A percentile compares a stretch with the other conserved stretches of the same genome.
Evolutionary conservation across 2,329 filamentous ascomycete genomes (phyloP).

Genomic region (Purpureocillium takamizusanense): DNA sequence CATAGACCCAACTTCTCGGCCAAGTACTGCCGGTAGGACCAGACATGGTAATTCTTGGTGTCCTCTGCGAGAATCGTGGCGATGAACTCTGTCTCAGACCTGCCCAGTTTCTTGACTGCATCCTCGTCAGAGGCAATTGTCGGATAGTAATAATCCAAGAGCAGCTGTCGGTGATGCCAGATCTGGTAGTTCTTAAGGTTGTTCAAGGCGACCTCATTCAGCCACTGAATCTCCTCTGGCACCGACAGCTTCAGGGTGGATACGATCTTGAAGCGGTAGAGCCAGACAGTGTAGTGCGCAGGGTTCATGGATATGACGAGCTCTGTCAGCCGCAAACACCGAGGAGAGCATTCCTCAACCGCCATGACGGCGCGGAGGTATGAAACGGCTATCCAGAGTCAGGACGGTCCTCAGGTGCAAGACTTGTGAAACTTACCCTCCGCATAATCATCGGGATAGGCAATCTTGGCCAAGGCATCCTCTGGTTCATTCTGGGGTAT

Average conservation of each 20-base stretch:
- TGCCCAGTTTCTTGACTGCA: constrained; percentile 47
- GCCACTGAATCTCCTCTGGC: constrained; percentile 69
- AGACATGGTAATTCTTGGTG: constrained; percentile 97
- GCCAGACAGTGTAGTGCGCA: constrained; percentile 97
- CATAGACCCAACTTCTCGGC: constrained; percentile 59
- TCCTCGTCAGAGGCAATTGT: constrained; percentile 51
- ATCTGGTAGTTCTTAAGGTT: constrained; percentile 99
- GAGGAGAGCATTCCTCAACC: constrained; percentile 68
- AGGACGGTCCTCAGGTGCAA: not conserved
- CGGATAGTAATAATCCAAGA: constrained; percentile 49
- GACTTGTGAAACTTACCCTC: constrained; percentile 59
- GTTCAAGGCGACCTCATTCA: constrained; percentile 72
- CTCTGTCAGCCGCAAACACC: constrained; percentile 74
- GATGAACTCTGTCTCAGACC: constrained; percentile 67
- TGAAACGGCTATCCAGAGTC: constrained; percentile 56
- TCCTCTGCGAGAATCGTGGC: constrained; percentile 73
- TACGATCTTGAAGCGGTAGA: constrained; percentile 80
- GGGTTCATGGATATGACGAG: constrained; percentile 90
- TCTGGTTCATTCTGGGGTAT: constrained; percentile 78
- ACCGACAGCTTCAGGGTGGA: constrained; percentile 57
- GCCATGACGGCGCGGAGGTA: constrained; percentile 95
- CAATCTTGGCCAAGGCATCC: constrained; percentile 80
- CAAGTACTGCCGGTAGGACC: constrained; percentile 80
- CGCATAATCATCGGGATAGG: constrained; percentile 81
- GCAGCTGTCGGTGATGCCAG: constrained; percentile 68